Evolutionary conservation across 305 asterid genomes (phyloP).

Genomic region (Stenogyne calaminthoides): DNA sequence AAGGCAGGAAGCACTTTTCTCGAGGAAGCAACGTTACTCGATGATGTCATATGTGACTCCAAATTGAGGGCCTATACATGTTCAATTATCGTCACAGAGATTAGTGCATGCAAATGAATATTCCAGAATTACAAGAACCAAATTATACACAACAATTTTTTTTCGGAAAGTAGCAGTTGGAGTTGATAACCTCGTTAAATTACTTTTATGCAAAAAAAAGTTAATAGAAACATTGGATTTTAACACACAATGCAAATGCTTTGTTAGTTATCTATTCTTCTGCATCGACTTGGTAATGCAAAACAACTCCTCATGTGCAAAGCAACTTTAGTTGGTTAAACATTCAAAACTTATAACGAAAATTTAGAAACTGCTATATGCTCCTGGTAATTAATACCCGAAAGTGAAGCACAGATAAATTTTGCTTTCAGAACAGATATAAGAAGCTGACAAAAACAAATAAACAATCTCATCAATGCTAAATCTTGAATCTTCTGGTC

Average conservation of each 20-base stretch:
- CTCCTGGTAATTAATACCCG: neutral
- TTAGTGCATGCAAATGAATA: neutral
- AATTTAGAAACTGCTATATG: neutral
- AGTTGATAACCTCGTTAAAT: neutral
- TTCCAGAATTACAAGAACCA: neutral
- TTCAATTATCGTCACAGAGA: slow-evolving; percentile 3
- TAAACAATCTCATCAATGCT: too few species aligned
- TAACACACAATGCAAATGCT: neutral
- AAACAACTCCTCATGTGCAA: slow-evolving; percentile 13
- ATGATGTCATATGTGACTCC: slow-evolving; percentile 21
- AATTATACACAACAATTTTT: neutral
- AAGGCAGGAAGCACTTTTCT: slow-evolving; percentile 35
- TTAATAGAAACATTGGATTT: neutral
- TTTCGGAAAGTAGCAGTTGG: neutral
- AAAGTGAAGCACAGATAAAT: neutral
- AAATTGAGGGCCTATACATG: slow-evolving; percentile 27
- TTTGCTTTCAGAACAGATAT: neutral
- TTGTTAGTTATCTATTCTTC: neutral
- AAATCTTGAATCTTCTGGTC: too few species aligned
- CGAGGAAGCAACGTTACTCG: slow-evolving; percentile 6
- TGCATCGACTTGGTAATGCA: neutral
- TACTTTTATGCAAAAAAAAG: neutral
- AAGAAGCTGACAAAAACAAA: too few species aligned
- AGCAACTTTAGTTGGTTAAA: neutral
- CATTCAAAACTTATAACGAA: neutral